phyloP scores from a whole-genome alignment of 805 yeast species.

The Saccharomycopsis schoenii region DNA sequence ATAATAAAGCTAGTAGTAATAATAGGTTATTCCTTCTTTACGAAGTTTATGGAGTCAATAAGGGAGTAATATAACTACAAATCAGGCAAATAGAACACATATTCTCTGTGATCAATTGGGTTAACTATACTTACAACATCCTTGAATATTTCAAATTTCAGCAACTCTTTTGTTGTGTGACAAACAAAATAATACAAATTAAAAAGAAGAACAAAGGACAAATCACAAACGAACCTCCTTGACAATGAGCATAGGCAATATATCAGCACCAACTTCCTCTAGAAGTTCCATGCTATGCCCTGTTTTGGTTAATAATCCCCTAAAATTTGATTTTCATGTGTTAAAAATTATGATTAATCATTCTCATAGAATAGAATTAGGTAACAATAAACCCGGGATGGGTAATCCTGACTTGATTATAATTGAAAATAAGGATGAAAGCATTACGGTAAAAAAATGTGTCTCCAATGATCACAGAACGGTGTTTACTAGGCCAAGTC shows the following conservation, averaged over 20 bases:
- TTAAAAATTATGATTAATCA: background rate
- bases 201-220: constrained; percentile 23
- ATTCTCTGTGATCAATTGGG: too few relatives aligned
- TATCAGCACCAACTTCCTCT: background rate
- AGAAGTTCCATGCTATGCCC: constrained; percentile 3
- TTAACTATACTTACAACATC: too few relatives aligned
- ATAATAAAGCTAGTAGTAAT: background rate
- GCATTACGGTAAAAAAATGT: background rate
- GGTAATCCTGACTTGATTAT: background rate
- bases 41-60: too few relatives aligned
- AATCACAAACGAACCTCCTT: too few relatives aligned
- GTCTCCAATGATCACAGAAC: background rate
- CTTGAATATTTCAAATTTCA: background rate
- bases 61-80: too few relatives aligned
- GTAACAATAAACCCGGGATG: background rate
- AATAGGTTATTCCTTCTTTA: background rate
- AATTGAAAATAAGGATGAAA: background rate
- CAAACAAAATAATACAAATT: constrained; percentile 35
- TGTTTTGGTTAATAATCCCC: constrained; percentile 1
- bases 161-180: background rate
- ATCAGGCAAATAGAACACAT: too few relatives aligned
- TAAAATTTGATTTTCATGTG: background rate
- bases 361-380: background rate
- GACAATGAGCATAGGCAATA: constrained; percentile 1
- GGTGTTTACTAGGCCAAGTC: background rate